Evolutionary conservation across 805 yeast genomes (phyloP).

Genomic region (Candida ponderosae): DNA sequence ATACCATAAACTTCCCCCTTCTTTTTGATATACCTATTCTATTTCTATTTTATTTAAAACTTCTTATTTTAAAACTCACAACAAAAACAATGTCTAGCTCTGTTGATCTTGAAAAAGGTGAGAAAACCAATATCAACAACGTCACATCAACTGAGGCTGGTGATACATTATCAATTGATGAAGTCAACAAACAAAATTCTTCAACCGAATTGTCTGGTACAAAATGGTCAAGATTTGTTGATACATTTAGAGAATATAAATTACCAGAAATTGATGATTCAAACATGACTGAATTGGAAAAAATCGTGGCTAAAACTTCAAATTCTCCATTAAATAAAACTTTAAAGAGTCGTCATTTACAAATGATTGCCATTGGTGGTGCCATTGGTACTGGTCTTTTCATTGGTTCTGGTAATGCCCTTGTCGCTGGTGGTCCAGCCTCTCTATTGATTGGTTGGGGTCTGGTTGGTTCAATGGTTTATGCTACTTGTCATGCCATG

Average conservation of each 20-base stretch:
- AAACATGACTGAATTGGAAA: constrained; percentile 34
- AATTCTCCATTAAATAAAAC: constrained; percentile 34
- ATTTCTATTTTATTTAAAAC: too few species aligned
- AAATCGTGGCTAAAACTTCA: constrained; percentile 35
- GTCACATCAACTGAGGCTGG: not conserved
- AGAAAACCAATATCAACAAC: too few species aligned
- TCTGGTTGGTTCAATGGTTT: constrained; percentile 40
- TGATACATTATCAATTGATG: not conserved
- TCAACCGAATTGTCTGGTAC: constrained; percentile 1
- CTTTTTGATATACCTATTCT: too few species aligned
- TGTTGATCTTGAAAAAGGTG: not conserved
- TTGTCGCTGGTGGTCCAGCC: constrained; percentile 63
- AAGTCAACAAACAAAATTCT: not conserved
- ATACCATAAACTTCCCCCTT: too few species aligned
- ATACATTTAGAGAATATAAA: constrained; percentile 13
- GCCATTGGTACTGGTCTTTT: constrained; percentile 74
- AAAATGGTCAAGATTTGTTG: constrained; percentile 13
- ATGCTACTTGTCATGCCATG: constrained; percentile 43
- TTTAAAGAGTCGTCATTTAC: constrained; percentile 58
- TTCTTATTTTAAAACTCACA: too few species aligned
- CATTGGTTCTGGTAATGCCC: constrained; percentile 61
- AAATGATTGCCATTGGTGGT: constrained; percentile 77
- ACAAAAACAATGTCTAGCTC: not conserved
- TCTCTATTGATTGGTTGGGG: constrained; percentile 47
- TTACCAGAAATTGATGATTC: constrained; percentile 22